Evolutionary conservation across 2,329 filamentous ascomycete species (phyloP), one percentile per base, ranked within the genome.

Genomic region (Pyrenophora tritici-repentis): DNA sequence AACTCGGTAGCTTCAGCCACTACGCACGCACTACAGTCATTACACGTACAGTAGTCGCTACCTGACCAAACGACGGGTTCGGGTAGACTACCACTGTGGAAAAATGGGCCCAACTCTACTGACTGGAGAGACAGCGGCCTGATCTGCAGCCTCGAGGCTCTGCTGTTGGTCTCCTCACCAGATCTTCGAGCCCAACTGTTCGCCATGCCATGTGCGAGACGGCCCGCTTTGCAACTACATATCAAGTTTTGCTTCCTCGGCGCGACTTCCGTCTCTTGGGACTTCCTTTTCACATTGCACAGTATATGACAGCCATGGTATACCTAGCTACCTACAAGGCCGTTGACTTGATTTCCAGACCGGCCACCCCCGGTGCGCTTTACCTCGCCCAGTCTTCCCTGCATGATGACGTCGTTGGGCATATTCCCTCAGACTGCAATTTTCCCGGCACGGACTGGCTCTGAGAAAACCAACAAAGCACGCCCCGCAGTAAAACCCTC

Each of bases 91-190:
- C 31, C 40, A 40, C 16, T 10, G 36, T 17, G 16, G 4, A 33
- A 26, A 42, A 34, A 42, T 37, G 40, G 43, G 36, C 51, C 49
- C 45, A 47, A 39, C 49, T 43, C 41, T 5, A 29, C 4, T 8
- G 9, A 12, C 26, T 29, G 26, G 26, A 29, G 26, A 9, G 26
- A 29, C 34, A 41, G 39, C 50, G 36, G 38, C 51, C 46, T 47
- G 55, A 59, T 61, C 51, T 41, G 49, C 53, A 49, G 34, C 42
- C 45, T 43, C 47, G 60, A 54, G 46, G 56, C 60, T 58, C 55
- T 56, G 53, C 49, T 48, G 53, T 46, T 37, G 18, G 38, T 47
- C 22, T 31, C 49, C 14, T 16, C 32, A 33, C 20, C 22, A 45
- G 49, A 53, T 55, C 50, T 47, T 49, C 43, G 29, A 55, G 54